These are phyloP conservation scores for Artemisia princeps DNA, from an alignment of 140 eudicot genomes.

Conservation along the genomic window DNA sequence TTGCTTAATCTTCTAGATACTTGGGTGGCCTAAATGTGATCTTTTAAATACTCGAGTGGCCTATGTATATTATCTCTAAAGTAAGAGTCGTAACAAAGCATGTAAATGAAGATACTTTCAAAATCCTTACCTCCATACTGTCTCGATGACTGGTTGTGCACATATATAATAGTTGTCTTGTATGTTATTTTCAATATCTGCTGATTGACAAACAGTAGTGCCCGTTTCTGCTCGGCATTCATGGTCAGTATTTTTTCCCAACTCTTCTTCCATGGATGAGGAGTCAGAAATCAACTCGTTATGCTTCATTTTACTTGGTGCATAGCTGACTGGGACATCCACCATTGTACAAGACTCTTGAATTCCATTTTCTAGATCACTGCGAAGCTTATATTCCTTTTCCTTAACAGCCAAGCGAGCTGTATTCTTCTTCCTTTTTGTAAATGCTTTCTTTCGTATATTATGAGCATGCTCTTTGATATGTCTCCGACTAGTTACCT, in stretches of 20 bases:
- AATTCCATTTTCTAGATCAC: neutral
- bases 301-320: neutral
- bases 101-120: conserved; percentile 3
- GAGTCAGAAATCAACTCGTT: neutral
- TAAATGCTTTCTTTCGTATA: conserved; percentile 1
- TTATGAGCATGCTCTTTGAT: neutral
- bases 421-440: conserved; percentile 8
- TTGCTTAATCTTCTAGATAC: neutral
- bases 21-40: neutral
- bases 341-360: neutral
- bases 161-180: neutral
- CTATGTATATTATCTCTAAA: neutral
- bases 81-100: neutral
- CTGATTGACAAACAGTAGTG: conserved; percentile 3
- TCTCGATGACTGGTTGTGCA: conserved; percentile 20
- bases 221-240: conserved; percentile 13
- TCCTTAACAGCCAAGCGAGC: conserved; percentile 10
- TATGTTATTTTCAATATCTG: neutral
- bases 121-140: conserved; percentile 28
- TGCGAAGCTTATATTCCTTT: conserved; percentile 5
- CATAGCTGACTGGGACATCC: too few species aligned
- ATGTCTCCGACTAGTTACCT: conserved; percentile 1
- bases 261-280: conserved; percentile 8
- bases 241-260: conserved; percentile 1
- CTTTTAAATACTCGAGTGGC: neutral